Evolutionary conservation across 1,284 basidiomycete species (phyloP).

Genomic region (Ganoderma boninense): DNA sequence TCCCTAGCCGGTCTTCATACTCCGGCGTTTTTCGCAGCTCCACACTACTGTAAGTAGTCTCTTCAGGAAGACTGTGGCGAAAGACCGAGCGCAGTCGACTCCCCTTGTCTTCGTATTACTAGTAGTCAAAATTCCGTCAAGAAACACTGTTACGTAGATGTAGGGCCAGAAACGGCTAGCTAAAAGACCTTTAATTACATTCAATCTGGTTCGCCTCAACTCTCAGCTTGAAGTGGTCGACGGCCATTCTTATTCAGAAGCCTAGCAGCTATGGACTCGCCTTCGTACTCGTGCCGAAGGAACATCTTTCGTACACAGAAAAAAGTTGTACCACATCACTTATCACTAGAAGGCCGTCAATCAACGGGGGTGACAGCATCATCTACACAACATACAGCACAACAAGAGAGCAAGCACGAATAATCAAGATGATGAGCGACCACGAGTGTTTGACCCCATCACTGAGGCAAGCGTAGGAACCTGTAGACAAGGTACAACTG

Average conservation of each 20-base stretch:
- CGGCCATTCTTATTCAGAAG: too few species aligned
- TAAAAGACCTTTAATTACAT: background rate
- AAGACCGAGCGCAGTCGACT: background rate
- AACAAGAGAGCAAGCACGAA: background rate
- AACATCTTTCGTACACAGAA: too few species aligned
- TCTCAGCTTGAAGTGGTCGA: too few species aligned
- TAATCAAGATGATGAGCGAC: background rate
- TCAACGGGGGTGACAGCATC: background rate
- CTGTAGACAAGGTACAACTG: background rate
- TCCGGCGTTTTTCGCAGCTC: background rate
- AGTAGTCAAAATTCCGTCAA: background rate
- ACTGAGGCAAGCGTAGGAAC: background rate
- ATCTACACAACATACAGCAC: background rate
- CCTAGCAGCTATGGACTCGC: too few species aligned
- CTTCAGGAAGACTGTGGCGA: background rate
- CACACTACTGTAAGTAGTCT: background rate
- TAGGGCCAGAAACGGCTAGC: too few species aligned
- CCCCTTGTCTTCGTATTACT: background rate
- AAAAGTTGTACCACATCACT: background rate
- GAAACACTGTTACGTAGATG: too few species aligned
- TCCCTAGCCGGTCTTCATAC: too few species aligned
- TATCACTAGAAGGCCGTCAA: background rate
- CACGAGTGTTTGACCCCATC: background rate
- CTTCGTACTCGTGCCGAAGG: background rate
- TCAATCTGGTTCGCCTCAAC: background rate